Evolutionary conservation across 306 rosid species (phyloP).

Genomic region (Abrus pulchellus): DNA sequence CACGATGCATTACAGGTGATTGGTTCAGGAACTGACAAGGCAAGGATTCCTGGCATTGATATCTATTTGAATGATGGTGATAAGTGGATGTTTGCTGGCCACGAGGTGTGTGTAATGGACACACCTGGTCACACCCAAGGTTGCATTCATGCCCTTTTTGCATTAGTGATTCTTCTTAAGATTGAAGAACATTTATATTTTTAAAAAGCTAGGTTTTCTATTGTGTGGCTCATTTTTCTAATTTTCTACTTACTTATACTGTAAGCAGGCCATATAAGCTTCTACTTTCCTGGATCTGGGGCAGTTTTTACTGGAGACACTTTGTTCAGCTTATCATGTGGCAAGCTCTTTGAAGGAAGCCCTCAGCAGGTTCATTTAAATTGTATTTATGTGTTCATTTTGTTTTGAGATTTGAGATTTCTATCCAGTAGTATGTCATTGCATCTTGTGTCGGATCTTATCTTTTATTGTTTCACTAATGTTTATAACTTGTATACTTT

Average conservation of each 20-base stretch:
- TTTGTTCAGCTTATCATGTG: conserved; percentile 92
- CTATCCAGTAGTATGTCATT: not conserved
- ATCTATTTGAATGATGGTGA: conserved; percentile 85
- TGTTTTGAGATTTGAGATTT: conserved; percentile 21
- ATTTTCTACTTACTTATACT: conserved; percentile 24
- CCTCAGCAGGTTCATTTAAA: conserved; percentile 72
- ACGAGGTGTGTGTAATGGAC: conserved; percentile 87
- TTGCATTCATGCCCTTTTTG: conserved; percentile 48
- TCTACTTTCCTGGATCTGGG: conserved; percentile 80
- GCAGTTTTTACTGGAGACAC: conserved; percentile 88
- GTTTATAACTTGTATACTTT: too few species aligned
- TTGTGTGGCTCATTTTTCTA: conserved; percentile 18
- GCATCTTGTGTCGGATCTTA: conserved; percentile 8
- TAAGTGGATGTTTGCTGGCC: conserved; percentile 99
- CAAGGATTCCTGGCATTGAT: conserved; percentile 89
- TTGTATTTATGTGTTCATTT: conserved; percentile 6
- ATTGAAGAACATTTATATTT: not conserved
- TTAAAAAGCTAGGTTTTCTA: not conserved
- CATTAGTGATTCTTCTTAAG: conserved; percentile 21
- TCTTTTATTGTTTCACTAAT: not conserved
- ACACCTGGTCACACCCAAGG: conserved; percentile 97
- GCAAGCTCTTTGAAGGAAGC: conserved; percentile 93
- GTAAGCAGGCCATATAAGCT: conserved; percentile 85
- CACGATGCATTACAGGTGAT: conserved; percentile 68
- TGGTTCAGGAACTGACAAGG: conserved; percentile 78